A percentile compares a stretch with the other conserved stretches of the same genome.
Conservation (phyloP, 805 yeast genomes). For the Candida pseudofarinosa region DNA sequence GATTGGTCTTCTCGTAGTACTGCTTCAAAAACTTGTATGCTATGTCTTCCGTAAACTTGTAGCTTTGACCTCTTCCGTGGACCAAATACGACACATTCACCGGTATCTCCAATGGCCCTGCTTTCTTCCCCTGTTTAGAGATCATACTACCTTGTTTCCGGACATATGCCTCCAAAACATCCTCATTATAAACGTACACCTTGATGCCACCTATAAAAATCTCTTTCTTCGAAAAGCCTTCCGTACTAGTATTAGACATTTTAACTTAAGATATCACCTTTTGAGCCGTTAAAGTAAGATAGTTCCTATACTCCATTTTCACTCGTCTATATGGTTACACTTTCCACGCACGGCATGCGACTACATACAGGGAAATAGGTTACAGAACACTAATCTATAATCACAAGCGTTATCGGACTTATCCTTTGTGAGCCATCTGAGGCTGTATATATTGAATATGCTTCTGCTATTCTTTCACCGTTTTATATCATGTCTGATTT, state of each 20-base stretch:
- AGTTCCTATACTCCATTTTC: too few relatives aligned
- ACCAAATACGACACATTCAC: constrained; percentile 41
- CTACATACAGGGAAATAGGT: too few relatives aligned
- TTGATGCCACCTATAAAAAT: constrained; percentile 43
- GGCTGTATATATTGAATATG: too few relatives aligned
- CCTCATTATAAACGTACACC: constrained; percentile 41
- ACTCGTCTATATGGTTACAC: too few relatives aligned
- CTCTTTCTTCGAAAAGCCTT: constrained; percentile 9
- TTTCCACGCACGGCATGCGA: too few relatives aligned
- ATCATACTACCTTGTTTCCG: constrained; percentile 9
- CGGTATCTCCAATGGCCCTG: constrained; percentile 13
- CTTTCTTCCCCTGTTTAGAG: constrained; percentile 4
- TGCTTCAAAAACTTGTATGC: constrained; percentile 35
- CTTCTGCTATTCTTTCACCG: too few relatives aligned
- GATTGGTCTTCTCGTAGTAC: constrained; percentile 17
- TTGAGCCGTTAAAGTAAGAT: background rate
- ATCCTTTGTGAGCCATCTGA: too few relatives aligned
- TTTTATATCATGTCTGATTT: too few relatives aligned
- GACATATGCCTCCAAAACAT: constrained; percentile 22
- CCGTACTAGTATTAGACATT: background rate
- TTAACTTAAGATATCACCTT: constrained; percentile 6
- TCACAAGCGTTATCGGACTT: too few relatives aligned
- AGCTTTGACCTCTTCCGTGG: constrained; percentile 44
- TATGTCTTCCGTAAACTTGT: constrained; percentile 34
- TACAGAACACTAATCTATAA: too few relatives aligned